Percentiles rank a stretch among this genome's conserved stretches.
These are phyloP conservation scores for Camellia granthamiana DNA, from an alignment of 148 eudicot genomes.

Conservation along the genomic window DNA sequence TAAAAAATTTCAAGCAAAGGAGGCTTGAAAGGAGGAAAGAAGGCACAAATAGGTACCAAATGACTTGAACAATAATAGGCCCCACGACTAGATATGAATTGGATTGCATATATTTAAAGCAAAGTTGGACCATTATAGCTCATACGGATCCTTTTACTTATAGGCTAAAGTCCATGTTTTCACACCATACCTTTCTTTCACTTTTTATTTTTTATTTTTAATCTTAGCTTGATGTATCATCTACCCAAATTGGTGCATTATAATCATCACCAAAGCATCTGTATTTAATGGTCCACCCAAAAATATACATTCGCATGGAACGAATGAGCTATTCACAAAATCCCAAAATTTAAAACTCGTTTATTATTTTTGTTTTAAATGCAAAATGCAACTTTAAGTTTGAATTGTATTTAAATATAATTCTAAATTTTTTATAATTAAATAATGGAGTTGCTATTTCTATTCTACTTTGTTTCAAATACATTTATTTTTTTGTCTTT, in stretches of 20 bases:
- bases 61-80: neutral
- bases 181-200: neutral
- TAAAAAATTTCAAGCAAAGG: neutral
- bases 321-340: too few species aligned
- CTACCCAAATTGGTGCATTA: neutral
- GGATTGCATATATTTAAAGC: neutral
- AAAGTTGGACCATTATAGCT: neutral
- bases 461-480: too few species aligned
- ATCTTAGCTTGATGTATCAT: neutral
- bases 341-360: too few species aligned
- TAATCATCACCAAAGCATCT: slow-evolving; percentile 5
- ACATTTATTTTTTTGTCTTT: too few species aligned
- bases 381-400: too few species aligned
- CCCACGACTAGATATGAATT: neutral
- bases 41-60: neutral
- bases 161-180: neutral
- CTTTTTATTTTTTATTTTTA: neutral
- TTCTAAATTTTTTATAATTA: too few species aligned
- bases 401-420: too few species aligned
- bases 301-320: too few species aligned
- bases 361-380: too few species aligned
- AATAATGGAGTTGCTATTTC: too few species aligned
- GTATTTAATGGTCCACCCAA: neutral
- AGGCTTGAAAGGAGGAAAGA: slow-evolving; percentile 2
- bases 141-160: neutral